Conservation (phyloP, 2,329 filamentous ascomycete species). For the Botrytis fragariae region DNA sequence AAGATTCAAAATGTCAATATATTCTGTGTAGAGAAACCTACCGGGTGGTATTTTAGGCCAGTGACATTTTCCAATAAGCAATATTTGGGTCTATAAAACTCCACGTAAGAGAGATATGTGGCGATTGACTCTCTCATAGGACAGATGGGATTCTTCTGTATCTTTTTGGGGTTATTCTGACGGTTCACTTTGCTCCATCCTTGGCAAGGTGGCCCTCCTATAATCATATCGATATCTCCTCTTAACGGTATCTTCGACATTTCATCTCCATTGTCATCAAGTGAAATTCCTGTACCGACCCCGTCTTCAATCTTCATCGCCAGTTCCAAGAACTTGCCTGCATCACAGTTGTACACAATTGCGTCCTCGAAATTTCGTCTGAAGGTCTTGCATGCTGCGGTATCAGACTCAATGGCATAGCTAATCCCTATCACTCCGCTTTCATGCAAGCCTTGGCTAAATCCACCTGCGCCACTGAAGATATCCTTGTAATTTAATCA, state of each 20-base stretch:
- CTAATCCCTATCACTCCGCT: constrained; percentile 10
- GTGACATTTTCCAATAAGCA: constrained; percentile 33
- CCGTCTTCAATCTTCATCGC: too few relatives aligned
- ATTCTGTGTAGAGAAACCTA: neutral
- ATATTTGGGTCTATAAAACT: constrained; percentile 32
- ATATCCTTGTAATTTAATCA: neutral
- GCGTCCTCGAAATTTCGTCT: constrained; percentile 3
- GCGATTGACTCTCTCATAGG: constrained; percentile 28
- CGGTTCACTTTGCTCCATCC: constrained; percentile 25
- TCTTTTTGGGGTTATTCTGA: neutral
- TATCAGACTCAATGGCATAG: constrained; percentile 20
- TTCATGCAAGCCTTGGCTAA: constrained; percentile 18
- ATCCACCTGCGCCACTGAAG: constrained; percentile 23
- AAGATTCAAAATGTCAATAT: neutral
- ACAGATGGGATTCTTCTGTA: constrained; percentile 20
- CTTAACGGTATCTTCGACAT: too few relatives aligned
- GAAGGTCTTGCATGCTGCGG: constrained; percentile 10
- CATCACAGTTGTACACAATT: constrained; percentile 17
- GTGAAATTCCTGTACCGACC: too few relatives aligned
- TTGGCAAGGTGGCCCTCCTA: constrained; percentile 26
- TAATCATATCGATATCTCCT: constrained; percentile 24
- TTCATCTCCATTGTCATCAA: too few relatives aligned
- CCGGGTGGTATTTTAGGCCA: constrained; percentile 20
- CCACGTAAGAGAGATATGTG: constrained; percentile 27
- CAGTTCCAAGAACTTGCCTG: constrained; percentile 9